phyloP scores from a whole-genome alignment of 1,139 yeast species.

The Blastobotrys elegans region DNA sequence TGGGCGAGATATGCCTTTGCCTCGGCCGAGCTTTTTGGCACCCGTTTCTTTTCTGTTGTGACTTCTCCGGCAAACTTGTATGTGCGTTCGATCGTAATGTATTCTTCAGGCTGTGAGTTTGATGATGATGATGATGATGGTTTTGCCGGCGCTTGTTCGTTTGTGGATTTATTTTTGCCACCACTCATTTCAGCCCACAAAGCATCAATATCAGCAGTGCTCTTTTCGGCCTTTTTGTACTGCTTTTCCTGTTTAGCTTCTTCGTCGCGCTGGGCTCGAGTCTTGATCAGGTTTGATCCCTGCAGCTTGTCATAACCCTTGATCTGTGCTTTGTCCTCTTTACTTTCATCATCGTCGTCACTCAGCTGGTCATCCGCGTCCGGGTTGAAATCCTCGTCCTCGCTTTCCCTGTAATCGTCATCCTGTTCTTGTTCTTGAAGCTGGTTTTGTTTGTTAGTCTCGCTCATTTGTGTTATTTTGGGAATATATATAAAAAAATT shows the following conservation, averaged over 20 bases:
- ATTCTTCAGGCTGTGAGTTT: conserved; percentile 33
- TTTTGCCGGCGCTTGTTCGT: background rate
- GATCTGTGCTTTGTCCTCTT: conserved; percentile 33
- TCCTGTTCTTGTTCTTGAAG: background rate
- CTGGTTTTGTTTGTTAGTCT: background rate
- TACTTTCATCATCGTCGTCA: conserved; percentile 22
- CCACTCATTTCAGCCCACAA: conserved; percentile 50
- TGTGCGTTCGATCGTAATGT: conserved; percentile 65
- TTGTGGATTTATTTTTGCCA: background rate
- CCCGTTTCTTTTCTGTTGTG: conserved; percentile 70
- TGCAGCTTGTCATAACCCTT: conserved; percentile 42
- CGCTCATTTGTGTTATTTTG: background rate
- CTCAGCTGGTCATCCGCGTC: conserved; percentile 26
- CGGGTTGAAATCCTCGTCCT: conserved; percentile 62
- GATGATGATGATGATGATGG: background rate
- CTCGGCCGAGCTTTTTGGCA: conserved; percentile 73
- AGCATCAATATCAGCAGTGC: conserved; percentile 44
- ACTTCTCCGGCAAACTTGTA: conserved; percentile 89
- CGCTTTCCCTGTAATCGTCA: conserved; percentile 50
- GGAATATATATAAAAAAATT: too few species aligned
- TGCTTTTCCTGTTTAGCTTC: conserved; percentile 35
- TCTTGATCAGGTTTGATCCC: conserved; percentile 53
- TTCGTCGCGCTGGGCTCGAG: conserved; percentile 48
- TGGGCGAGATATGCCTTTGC: conserved; percentile 67
- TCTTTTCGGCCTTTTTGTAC: conserved; percentile 14